These are phyloP conservation scores for Suillus fuscotomentosus DNA, from an alignment of 768 basidiomycete genomes.

Conservation along the genomic window DNA sequence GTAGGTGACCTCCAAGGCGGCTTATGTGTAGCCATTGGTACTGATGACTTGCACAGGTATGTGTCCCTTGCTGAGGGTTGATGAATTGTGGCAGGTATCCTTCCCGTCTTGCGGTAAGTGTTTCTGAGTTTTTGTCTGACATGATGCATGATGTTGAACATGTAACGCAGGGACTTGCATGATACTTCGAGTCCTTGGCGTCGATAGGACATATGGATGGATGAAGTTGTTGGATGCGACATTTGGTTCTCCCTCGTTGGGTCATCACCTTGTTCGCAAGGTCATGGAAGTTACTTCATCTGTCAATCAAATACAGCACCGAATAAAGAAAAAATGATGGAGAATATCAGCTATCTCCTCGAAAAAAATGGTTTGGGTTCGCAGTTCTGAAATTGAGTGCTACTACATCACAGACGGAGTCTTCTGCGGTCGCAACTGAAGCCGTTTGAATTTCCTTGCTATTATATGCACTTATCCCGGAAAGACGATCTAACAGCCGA, in stretches of 20 bases:
- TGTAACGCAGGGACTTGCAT: background rate
- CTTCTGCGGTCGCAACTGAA: constrained; percentile 22
- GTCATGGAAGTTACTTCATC: too few relatives aligned
- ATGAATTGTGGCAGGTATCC: background rate
- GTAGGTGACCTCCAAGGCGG: background rate
- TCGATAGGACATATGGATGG: background rate
- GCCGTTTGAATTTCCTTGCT: constrained; percentile 10
- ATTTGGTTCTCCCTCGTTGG: background rate
- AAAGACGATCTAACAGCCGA: constrained; percentile 37
- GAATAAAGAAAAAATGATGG: too few relatives aligned
- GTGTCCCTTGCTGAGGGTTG: background rate
- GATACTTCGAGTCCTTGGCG: background rate
- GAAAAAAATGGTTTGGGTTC: too few relatives aligned
- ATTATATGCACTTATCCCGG: constrained; percentile 63
- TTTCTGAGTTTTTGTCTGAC: background rate
- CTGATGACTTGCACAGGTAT: background rate
- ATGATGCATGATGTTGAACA: background rate
- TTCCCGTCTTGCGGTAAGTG: background rate
- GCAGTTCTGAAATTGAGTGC: too few relatives aligned
- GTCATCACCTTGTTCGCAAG: background rate
- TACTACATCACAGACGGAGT: too few relatives aligned
- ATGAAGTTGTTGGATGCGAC: background rate
- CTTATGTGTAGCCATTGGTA: background rate
- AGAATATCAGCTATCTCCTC: too few relatives aligned
- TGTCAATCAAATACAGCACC: too few relatives aligned